These are phyloP conservation scores for Candida mesenterica DNA, from an alignment of 1,139 yeast species.

Conservation along the genomic window DNA sequence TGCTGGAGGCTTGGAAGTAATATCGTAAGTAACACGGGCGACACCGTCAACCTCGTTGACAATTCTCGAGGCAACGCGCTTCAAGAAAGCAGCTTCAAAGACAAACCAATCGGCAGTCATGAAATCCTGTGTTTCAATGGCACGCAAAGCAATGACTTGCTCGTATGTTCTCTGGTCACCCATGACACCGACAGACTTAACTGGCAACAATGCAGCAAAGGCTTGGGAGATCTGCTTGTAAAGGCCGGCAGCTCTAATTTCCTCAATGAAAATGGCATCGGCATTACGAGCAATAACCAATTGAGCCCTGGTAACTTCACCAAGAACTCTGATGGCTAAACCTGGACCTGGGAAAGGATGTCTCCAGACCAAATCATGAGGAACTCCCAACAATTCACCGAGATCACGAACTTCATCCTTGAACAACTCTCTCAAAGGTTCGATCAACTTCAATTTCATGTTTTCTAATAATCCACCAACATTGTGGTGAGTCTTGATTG, in stretches of 20 bases:
- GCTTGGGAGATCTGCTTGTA: constrained; percentile 95
- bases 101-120: constrained; percentile 99
- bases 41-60: constrained; percentile 99
- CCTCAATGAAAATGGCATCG: constrained; percentile 92
- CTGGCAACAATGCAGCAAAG: constrained; percentile 94
- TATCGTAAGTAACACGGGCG: constrained; percentile 97
- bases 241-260: constrained; percentile 88
- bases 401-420: constrained; percentile 97
- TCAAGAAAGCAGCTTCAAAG: constrained; percentile 89
- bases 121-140: constrained; percentile 95
- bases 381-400: constrained; percentile 93
- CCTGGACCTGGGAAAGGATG: constrained; percentile 99
- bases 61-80: constrained; percentile 90
- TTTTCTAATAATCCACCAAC: constrained; percentile 97
- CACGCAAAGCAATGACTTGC: constrained; percentile 98
- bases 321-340: constrained; percentile 95
- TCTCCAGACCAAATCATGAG: constrained; percentile 98
- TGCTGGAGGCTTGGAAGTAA: constrained; percentile 98
- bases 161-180: constrained; percentile 99
- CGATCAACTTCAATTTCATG: constrained; percentile 97
- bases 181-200: constrained; percentile 98
- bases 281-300: constrained; percentile 97
- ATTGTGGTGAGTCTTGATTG: constrained; percentile 98
- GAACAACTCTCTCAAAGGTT: constrained; percentile 96
- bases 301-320: constrained; percentile 92